Evolutionary conservation across 345 rosid species (phyloP).

Genomic region (Gossypium ekmanianum): DNA sequence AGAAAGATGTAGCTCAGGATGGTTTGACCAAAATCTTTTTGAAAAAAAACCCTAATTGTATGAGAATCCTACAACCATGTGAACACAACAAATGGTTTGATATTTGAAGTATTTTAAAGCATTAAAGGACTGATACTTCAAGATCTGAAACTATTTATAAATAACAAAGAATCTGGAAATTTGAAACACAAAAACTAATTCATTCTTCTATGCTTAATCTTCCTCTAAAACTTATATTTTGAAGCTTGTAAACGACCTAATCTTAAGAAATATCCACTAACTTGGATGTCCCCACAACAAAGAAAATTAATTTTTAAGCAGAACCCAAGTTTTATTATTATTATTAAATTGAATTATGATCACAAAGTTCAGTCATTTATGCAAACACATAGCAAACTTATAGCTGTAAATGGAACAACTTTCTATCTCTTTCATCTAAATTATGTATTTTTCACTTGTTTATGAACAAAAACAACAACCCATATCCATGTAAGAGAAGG

Average conservation of each 20-base stretch:
- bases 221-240: not conserved
- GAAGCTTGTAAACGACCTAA: not conserved
- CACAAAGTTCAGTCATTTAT: not conserved
- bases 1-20: not conserved
- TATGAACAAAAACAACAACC: conserved; percentile 1
- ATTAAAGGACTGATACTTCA: not conserved
- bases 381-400: not conserved
- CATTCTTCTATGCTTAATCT: not conserved
- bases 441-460: not conserved
- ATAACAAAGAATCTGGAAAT: not conserved
- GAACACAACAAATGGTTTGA: not conserved
- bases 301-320: not conserved
- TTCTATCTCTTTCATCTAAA: not conserved
- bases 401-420: not conserved
- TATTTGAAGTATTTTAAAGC: not conserved
- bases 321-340: conserved; percentile 1
- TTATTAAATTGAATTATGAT: not conserved
- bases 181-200: not conserved
- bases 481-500: not conserved
- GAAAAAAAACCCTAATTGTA: not conserved
- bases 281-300: not conserved
- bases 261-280: not conserved
- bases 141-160: conserved; percentile 1
- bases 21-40: not conserved
- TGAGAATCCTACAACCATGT: conserved; percentile 2